Percentiles rank a stretch among this genome's conserved stretches.
Evolutionary conservation across 148 eudicot genomes (phyloP).

Genomic region (Diospyros lotus): DNA sequence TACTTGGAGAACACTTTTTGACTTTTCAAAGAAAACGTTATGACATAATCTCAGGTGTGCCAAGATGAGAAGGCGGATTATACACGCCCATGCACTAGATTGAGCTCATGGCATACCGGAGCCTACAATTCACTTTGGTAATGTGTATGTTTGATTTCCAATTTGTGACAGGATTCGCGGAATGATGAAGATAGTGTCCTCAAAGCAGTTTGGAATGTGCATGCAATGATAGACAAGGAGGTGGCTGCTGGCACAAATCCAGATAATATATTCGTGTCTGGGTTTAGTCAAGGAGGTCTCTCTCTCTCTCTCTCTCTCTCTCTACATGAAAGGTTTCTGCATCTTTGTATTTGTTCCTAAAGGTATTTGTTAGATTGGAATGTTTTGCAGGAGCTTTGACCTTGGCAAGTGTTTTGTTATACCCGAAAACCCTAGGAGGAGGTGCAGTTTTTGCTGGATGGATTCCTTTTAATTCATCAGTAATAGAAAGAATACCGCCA

Average conservation of each 20-base stretch:
- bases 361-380: background rate
- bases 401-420: conserved; percentile 84
- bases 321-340: background rate
- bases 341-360: background rate
- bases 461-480: conserved; percentile 82
- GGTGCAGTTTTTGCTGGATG: conserved; percentile 97
- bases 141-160: no score
- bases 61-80: background rate
- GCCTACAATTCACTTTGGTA: background rate
- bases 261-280: conserved; percentile 80
- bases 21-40: no score
- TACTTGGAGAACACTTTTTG: no score
- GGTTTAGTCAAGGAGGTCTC: conserved; percentile 99
- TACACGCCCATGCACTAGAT: background rate
- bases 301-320: conserved; percentile 12
- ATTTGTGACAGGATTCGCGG: conserved; percentile 63
- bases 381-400: conserved; percentile 81
- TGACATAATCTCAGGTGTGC: background rate
- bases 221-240: conserved; percentile 83
- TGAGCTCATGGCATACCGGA: background rate
- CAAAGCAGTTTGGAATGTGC: conserved; percentile 79
- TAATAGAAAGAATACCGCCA: conserved; percentile 54
- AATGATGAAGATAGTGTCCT: conserved; percentile 62
- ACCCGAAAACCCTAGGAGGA: conserved; percentile 90
- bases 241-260: conserved; percentile 76